These are phyloP conservation scores for Rhynchospora pubera DNA, from an alignment of 176 grass and related monocot genomes.

Conservation along the genomic window DNA sequence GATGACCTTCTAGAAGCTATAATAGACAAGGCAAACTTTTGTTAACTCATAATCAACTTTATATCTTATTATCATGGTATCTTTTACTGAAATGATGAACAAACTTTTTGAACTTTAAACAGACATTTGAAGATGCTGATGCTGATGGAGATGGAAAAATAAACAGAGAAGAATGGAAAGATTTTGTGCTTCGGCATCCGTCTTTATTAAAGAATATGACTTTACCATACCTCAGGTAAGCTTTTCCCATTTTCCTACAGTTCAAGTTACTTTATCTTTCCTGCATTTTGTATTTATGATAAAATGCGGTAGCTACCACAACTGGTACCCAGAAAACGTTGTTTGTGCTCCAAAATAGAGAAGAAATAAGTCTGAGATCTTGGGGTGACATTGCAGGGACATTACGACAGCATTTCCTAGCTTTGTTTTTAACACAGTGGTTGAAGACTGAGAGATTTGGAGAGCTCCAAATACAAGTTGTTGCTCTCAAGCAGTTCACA, in stretches of 20 bases:
- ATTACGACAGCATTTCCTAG: slow-evolving; percentile 73
- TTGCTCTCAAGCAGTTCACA: not conserved
- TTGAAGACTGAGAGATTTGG: slow-evolving; percentile 50
- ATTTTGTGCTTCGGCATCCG: slow-evolving; percentile 52
- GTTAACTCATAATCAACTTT: not conserved
- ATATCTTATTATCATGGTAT: not conserved
- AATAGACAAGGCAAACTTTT: slow-evolving; percentile 52
- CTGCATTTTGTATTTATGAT: not conserved
- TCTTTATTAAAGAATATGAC: slow-evolving; percentile 88
- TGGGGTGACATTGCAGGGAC: slow-evolving; percentile 40
- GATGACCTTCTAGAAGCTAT: slow-evolving; percentile 66
- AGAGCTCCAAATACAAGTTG: not conserved
- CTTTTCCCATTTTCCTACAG: slow-evolving; percentile 1
- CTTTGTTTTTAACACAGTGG: slow-evolving; percentile 71
- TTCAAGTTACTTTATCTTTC: not conserved
- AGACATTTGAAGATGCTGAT: slow-evolving; percentile 92
- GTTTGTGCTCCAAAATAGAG: not conserved
- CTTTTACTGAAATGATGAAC: not conserved
- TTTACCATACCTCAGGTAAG: slow-evolving; percentile 61
- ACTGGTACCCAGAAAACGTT: not conserved
- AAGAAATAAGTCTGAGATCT: not conserved
- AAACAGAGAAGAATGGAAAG: slow-evolving; percentile 69
- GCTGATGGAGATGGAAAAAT: slow-evolving; percentile 68
- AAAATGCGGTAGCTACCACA: not conserved
- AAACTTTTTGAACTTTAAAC: not conserved